Evolutionary conservation across 257 asterid species (phyloP), one percentile per base, ranked within the genome.

Genomic region (Capsicum baccatum): DNA sequence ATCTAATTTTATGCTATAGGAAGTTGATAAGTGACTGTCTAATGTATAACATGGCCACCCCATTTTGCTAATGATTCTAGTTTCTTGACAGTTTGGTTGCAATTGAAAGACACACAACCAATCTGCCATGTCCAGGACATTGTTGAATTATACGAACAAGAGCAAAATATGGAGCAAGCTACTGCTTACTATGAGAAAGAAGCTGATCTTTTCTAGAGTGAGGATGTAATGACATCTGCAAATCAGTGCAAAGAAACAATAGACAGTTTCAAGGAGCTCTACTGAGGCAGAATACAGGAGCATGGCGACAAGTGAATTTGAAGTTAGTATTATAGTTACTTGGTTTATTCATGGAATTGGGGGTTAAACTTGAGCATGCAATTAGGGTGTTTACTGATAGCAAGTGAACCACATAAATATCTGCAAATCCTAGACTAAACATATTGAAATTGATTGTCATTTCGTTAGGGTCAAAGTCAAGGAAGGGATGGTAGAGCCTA

Each of bases 111-210:
- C 54, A n/a, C 66, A 33, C 17, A 54, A 52, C 33, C 13, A 78
- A 13, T 83, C 10, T 78, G 9, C 50, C 82, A 14, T 82, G n/a
- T 87, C 70, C 87, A 93, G 99, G 99, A 96, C 92, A 96, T 96
- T 79, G 97, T 97, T 19, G 99, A 96, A 85, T 81, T 94, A 76
- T 87, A 89, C 71, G 99, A 94, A 89, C 97, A 96, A 87, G 97
- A 93, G 58, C 95, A 92, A 85, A 90, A 92, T 83, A 83, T 96
- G 89, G 94, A 89, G 71, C 90, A 93, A 88, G 92, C 99, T 83
- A 90, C 93, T 84, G 89, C 57, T 81, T 93, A 90, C 90, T 93
- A 94, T 88, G 98, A 93, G 76, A 92, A 83, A 88, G 98, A 98
- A 88, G 94, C 78, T 69, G 78, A 69, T 69, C 78, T 69, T 69